These are phyloP conservation scores for Apiospora saccharicola DNA, from an alignment of 2,329 filamentous ascomycete species.

Conservation along the genomic window DNA sequence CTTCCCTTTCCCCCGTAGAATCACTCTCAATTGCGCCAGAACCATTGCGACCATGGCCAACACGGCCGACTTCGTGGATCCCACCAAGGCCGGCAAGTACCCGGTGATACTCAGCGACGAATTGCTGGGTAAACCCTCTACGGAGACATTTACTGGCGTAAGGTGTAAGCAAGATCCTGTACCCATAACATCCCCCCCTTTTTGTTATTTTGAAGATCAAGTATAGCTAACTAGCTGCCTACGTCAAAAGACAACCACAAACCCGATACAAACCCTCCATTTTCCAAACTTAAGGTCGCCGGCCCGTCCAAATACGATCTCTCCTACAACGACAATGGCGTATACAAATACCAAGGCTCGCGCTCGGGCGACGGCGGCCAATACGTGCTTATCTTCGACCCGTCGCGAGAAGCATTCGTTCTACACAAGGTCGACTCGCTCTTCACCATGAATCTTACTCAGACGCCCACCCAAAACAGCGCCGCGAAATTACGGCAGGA, in stretches of 20 bases:
- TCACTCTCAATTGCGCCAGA: constrained; percentile 8
- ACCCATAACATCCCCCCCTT: constrained; percentile 3
- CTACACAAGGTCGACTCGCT: constrained; percentile 83
- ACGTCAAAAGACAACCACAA: constrained; percentile 66
- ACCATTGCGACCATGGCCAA: constrained; percentile 24
- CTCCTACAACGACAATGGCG: constrained; percentile 60
- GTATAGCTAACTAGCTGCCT: neutral
- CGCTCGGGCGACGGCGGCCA: constrained; percentile 63
- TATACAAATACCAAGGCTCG: constrained; percentile 67
- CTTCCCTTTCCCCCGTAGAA: neutral
- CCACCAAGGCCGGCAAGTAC: constrained; percentile 67
- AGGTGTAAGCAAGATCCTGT: constrained; percentile 55
- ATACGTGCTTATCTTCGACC: constrained; percentile 79
- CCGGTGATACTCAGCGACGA: constrained; percentile 70
- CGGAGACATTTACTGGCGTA: constrained; percentile 67
- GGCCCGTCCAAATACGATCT: constrained; percentile 61
- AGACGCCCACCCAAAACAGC: constrained; percentile 71
- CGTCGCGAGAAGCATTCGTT: constrained; percentile 76
- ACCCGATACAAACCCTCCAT: constrained; percentile 58
- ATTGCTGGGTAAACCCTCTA: constrained; percentile 62
- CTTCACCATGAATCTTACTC: constrained; percentile 86
- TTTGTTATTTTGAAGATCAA: constrained; percentile 7
- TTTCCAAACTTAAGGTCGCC: constrained; percentile 60
- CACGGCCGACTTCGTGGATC: constrained; percentile 55
- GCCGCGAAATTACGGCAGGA: constrained; percentile 68